Base-by-base conservation (phyloP, 805 yeast species). In the Candida succiphila region DNA sequence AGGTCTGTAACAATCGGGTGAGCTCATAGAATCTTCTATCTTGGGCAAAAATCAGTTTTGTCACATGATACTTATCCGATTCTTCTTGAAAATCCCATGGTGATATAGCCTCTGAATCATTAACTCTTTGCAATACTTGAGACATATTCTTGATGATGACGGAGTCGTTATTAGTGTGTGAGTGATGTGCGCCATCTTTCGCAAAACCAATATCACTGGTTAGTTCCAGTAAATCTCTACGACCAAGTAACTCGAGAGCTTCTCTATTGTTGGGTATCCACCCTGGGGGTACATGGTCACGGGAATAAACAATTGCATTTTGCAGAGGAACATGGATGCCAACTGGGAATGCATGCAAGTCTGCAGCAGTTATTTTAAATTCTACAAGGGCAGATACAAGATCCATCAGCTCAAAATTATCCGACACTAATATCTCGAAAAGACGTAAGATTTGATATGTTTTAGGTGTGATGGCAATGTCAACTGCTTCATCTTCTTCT, bases 11-110 rank as follows among this genome's bases (percentile, higher is more conserved):
- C 14, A 87, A 54, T 22, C 73, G 69, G 0, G 88, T 72, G 10
- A 82, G 78, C 45, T 88, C 95, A 44, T 72, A 75, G 48, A 80
- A 82, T 30, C 96, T 61, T 30, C 94, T 60, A 52, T 89, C 97
- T 28, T 72, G 68, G 13, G 78, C 74, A 49, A 86, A 89, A 0
- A 88, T 75, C 10, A 81, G 55, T 40, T 72, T 74, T 2, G 89
- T 76, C n/a, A 82, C 67, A 22, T 69, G 69, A 29, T 78, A 67
- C 30, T 80, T 60, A 36, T 79, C 88, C 4, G 78, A 75, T 44
- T 82, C 89, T 1, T 75, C 63, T 32, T 75, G 81, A 7, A 72
- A 80, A 52, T 78, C 84, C 81, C 83, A 76, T 0, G 86, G 76
- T 25, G 68, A 49, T 2, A 72, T 51, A 4, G 62, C 57, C 16